phyloP scores from a whole-genome alignment of 225 moss, liverwort and hornwort species.

The Polytrichum formosum region DNA sequence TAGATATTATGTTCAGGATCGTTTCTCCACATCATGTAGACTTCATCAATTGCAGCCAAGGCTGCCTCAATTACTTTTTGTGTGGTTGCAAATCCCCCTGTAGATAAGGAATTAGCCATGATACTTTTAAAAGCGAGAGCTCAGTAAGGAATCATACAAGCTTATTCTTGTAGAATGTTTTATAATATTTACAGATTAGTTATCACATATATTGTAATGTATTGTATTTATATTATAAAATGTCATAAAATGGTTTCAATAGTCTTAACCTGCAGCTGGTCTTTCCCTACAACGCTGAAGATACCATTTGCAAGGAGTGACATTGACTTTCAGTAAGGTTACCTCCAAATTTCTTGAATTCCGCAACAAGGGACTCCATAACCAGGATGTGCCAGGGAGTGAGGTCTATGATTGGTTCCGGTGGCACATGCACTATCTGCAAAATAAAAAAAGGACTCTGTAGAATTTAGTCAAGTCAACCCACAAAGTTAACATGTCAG shows the following conservation, averaged over 20 bases:
- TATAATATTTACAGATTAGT: no score
- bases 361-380: slow-evolving; percentile 40
- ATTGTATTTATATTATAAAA: no score
- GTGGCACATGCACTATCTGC: slow-evolving; percentile 38
- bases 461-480: no score
- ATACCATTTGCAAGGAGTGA: no score
- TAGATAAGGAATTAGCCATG: not conserved
- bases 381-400: slow-evolving; percentile 52
- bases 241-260: no score
- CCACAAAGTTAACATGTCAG: no score
- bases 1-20: slow-evolving; percentile 56
- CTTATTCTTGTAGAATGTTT: no score
- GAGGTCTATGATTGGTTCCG: slow-evolving; percentile 40
- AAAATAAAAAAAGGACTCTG: not conserved
- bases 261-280: no score
- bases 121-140: no score
- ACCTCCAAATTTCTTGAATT: slow-evolving; percentile 22
- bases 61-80: slow-evolving; percentile 37
- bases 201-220: no score
- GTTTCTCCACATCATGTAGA: slow-evolving; percentile 63
- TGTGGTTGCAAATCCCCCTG: slow-evolving; percentile 44
- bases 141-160: no score
- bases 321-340: not conserved
- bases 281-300: no score
- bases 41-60: slow-evolving; percentile 43